Conservation (phyloP, 225 moss, liverwort and hornwort genomes). For the Pleurozium schreberi region DNA sequence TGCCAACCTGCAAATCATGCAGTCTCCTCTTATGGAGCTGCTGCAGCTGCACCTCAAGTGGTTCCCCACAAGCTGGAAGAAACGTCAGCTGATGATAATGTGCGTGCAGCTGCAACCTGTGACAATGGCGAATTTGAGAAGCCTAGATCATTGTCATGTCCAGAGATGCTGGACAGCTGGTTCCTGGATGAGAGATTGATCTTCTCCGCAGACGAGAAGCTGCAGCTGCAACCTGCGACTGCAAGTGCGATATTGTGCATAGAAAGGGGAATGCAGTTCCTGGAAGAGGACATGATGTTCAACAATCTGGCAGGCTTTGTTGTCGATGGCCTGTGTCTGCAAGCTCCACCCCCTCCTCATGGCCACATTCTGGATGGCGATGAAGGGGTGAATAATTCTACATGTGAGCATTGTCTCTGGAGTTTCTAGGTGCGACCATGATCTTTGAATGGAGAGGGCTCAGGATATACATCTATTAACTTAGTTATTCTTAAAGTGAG, state of each 20-base stretch:
- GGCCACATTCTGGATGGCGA: neutral
- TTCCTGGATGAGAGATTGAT: neutral
- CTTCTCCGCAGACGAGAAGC: neutral
- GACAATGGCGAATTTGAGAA: neutral
- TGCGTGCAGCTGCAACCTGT: neutral
- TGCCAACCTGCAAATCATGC: neutral
- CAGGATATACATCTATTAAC: neutral
- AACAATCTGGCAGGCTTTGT: constrained; percentile 13
- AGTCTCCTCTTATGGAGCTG: neutral
- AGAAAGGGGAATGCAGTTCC: constrained; percentile 4
- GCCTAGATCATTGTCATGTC: neutral
- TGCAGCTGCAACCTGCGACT: neutral
- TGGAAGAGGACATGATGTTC: constrained; percentile 33
- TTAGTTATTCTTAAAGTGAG: neutral
- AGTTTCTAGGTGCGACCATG: constrained; percentile 3
- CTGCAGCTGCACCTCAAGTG: neutral
- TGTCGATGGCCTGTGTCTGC: constrained; percentile 6
- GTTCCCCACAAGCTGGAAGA: neutral
- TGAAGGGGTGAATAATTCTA: neutral
- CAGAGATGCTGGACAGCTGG: neutral
- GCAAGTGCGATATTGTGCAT: neutral
- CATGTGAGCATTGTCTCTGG: constrained; percentile 44
- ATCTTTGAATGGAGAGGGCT: neutral
- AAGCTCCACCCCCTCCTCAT: neutral
- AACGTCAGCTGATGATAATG: neutral